Percentiles rank a stretch among this genome's conserved stretches.
Conservation (phyloP, 1,139 yeast genomes). For the Debaryomycetaceae sp. region DNA sequence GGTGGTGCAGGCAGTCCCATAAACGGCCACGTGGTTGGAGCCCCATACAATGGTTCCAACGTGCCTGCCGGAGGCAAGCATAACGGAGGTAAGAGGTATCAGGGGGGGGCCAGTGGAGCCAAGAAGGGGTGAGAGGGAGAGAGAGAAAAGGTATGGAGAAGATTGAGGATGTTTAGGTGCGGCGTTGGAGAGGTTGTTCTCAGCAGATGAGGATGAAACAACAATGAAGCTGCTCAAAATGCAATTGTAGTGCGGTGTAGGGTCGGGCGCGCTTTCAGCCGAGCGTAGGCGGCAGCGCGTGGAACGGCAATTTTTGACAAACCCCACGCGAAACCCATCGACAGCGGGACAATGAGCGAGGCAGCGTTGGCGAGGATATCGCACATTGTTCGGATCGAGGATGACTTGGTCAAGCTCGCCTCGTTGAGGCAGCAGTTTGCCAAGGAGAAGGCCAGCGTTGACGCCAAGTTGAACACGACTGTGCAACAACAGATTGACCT, state of each 20-base stretch:
- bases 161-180: too few species aligned
- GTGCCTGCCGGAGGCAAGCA: slow-evolving; percentile 4
- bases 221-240: too few species aligned
- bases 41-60: slow-evolving; percentile 6
- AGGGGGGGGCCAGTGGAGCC: slow-evolving; percentile 4
- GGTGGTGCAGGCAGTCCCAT: slow-evolving; percentile 28
- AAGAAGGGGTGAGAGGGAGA: slow-evolving; percentile 6
- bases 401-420: slow-evolving; percentile 55
- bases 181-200: too few species aligned
- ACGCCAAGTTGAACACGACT: slow-evolving; percentile 61
- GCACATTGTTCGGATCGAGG: slow-evolving; percentile 44
- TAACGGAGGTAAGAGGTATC: slow-evolving; percentile 7
- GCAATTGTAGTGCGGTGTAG: too few species aligned
- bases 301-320: too few species aligned
- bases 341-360: slow-evolving; percentile 38
- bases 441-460: slow-evolving; percentile 71
- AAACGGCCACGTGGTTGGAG: slow-evolving; percentile 22
- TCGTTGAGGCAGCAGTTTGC: slow-evolving; percentile 54
- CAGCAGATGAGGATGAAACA: too few species aligned
- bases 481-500: slow-evolving; percentile 58
- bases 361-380: slow-evolving; percentile 43
- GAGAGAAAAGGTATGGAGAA: too few species aligned
- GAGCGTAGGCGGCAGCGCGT: too few species aligned
- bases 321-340: too few species aligned
- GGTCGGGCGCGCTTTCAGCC: too few species aligned